A percentile compares a stretch with the other conserved stretches of the same genome.
Evolutionary conservation across 176 grass and related monocot genomes (phyloP).

Genomic region (Oryza nivara): DNA sequence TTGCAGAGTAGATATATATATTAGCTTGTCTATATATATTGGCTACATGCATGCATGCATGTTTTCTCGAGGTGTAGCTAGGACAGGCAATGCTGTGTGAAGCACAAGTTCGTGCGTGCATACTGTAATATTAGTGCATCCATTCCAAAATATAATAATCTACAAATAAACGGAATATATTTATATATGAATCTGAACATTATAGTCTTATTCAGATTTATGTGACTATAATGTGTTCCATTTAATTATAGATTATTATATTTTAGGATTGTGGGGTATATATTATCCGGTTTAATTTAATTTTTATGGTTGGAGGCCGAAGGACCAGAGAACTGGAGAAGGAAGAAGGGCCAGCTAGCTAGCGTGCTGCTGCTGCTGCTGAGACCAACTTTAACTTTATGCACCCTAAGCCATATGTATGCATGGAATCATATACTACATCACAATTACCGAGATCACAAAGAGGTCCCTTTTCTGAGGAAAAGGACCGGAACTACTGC

Average conservation of each 20-base stretch:
- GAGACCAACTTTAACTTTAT: background rate
- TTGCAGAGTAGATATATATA: no score
- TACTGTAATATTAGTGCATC: no score
- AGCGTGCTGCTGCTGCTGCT: background rate
- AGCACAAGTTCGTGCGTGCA: background rate
- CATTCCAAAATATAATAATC: no score
- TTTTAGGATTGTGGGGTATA: no score
- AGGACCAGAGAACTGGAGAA: background rate
- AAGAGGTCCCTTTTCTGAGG: background rate
- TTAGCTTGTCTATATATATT: background rate
- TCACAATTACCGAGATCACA: constrained; percentile 56
- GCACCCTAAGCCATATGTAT: background rate
- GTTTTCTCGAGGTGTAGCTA: background rate
- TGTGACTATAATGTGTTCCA: rapidly evolving
- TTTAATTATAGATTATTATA: no score
- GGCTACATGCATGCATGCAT: background rate
- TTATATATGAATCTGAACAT: no score
- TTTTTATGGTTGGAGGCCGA: background rate
- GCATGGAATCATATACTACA: constrained; percentile 47
- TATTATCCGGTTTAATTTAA: background rate
- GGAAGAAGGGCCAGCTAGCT: no score
- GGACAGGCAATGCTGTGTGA: background rate
- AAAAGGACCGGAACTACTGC: constrained; percentile 5
- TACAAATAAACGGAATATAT: no score
- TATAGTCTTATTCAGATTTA: no score